Conservation (phyloP, 2,329 filamentous ascomycete genomes). For the Scedosporium minutisporum region DNA sequence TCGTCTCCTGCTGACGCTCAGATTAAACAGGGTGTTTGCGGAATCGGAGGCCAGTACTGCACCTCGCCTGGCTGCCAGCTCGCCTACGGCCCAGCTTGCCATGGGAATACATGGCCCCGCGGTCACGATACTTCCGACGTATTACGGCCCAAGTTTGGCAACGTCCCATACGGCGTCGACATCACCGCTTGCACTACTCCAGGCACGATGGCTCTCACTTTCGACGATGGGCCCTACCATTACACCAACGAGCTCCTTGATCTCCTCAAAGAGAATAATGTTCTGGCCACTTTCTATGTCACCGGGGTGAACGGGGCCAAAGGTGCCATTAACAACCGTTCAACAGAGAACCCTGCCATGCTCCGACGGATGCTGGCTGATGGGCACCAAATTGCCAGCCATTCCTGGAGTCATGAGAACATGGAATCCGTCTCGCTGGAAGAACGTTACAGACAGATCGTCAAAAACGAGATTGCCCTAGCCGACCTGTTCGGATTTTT, state of each 20-base stretch:
- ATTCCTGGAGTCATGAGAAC: constrained; percentile 37
- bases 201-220: constrained; percentile 33
- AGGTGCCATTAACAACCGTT: constrained; percentile 37
- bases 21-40: background rate
- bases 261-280: constrained; percentile 19
- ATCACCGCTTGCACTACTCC: constrained; percentile 30
- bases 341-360: constrained; percentile 13
- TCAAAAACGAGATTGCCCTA: constrained; percentile 34
- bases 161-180: constrained; percentile 43
- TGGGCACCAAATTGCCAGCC: constrained; percentile 52
- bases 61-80: constrained; percentile 52
- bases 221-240: constrained; percentile 34
- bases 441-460: constrained; percentile 27
- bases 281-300: constrained; percentile 29
- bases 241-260: constrained; percentile 34
- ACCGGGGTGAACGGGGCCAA: constrained; percentile 23
- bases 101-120: constrained; percentile 42
- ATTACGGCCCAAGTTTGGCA: constrained; percentile 41
- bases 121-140: constrained; percentile 46
- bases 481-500: constrained; percentile 30
- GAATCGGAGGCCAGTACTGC: constrained; percentile 33
- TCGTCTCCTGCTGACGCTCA: background rate
- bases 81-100: constrained; percentile 49
- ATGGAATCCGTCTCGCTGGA: constrained; percentile 24
- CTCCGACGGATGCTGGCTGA: constrained; percentile 37